A percentile compares a stretch with the other conserved stretches of the same genome.
phyloP scores from a whole-genome alignment of 225 moss, liverwort and hornwort genomes.

The Pleurozium schreberi region DNA sequence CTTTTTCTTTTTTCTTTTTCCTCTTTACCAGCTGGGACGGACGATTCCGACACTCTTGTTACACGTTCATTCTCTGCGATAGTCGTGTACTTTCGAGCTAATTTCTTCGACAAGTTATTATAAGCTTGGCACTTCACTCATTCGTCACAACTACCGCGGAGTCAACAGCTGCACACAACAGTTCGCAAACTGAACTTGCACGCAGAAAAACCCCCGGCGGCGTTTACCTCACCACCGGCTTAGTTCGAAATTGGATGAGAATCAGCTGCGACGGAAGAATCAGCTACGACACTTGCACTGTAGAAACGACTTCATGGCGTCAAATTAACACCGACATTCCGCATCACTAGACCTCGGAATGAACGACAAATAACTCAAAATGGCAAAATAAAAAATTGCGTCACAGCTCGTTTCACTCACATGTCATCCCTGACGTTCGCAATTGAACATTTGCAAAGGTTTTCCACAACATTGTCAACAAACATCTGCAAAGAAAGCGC shows the following conservation, averaged over 20 bases:
- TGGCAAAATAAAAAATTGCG: not conserved
- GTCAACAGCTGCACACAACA: not conserved
- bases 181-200: not conserved
- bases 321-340: not conserved
- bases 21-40: not conserved
- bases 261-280: not conserved
- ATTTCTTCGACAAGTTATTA: not conserved
- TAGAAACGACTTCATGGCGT: not conserved
- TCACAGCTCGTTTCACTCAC: not conserved
- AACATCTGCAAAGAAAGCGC: not conserved
- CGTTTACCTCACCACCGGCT: not conserved
- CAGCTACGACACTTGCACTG: not conserved
- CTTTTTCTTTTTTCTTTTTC: not conserved
- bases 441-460: not conserved
- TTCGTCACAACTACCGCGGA: not conserved
- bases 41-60: not conserved
- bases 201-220: not conserved
- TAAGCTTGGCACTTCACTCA: not conserved
- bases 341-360: not conserved
- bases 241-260: not conserved
- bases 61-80: not conserved
- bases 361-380: not conserved
- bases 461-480: not conserved
- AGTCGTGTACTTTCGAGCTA: not conserved
- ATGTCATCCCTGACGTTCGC: not conserved